These are phyloP conservation scores for Penicillium concentricum DNA, from an alignment of 2,329 filamentous ascomycete genomes.

Conservation along the genomic window DNA sequence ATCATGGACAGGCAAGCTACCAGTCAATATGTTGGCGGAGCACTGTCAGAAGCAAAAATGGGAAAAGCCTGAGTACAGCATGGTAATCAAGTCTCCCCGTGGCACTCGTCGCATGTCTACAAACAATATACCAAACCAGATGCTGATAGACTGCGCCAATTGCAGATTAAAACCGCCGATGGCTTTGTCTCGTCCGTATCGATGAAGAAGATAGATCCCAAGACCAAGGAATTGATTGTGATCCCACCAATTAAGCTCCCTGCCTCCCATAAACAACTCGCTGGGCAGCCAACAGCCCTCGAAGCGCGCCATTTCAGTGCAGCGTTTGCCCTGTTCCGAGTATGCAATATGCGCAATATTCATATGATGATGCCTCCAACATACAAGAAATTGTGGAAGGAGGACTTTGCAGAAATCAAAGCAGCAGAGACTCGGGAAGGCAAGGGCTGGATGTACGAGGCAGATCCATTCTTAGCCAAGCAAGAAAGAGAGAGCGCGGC, in stretches of 20 bases:
- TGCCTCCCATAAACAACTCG: conserved; percentile 70
- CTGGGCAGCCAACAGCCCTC: conserved; percentile 72
- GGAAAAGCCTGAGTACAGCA: conserved; percentile 89
- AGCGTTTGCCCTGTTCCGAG: conserved; percentile 84
- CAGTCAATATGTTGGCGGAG: conserved; percentile 88
- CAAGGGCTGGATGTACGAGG: conserved; percentile 86
- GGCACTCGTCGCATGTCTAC: not conserved
- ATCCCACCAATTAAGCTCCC: conserved; percentile 83
- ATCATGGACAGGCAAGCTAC: conserved; percentile 96
- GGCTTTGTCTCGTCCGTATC: conserved; percentile 81
- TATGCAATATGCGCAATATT: conserved; percentile 93
- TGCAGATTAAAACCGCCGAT: conserved; percentile 64
- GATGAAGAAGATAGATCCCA: conserved; percentile 69
- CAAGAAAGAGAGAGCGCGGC: conserved; percentile 78
- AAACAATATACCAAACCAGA: not conserved
- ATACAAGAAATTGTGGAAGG: conserved; percentile 87
- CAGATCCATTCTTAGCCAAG: conserved; percentile 83
- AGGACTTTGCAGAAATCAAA: conserved; percentile 79
- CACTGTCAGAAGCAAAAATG: conserved; percentile 95
- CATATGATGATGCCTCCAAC: conserved; percentile 91
- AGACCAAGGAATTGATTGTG: conserved; percentile 73
- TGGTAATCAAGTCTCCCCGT: conserved; percentile 49
- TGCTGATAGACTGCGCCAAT: conserved; percentile 16
- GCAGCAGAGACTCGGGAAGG: conserved; percentile 74
- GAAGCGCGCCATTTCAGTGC: conserved; percentile 94